A percentile compares a stretch with the other conserved stretches of the same genome.
Evolutionary conservation across 495 filamentous ascomycete genomes (phyloP).

Genomic region (Staphylotrichum longicolle): DNA sequence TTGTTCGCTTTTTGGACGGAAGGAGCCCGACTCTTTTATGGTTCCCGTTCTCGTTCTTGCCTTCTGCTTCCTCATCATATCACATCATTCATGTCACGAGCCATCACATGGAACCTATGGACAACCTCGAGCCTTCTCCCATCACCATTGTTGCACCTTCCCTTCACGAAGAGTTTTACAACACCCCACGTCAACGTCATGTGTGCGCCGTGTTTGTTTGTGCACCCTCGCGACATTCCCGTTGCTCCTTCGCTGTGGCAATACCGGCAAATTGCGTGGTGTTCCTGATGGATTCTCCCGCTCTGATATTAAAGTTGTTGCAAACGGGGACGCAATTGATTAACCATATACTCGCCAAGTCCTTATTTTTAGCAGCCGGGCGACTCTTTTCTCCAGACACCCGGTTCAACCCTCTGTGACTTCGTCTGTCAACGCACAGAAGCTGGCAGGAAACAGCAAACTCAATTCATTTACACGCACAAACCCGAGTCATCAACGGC

Average conservation of each 20-base stretch:
- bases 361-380: conserved; percentile 16
- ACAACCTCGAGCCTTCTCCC: too few relatives aligned
- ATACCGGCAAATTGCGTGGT: conserved; percentile 9
- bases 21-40: too few relatives aligned
- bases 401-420: not conserved
- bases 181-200: conserved; percentile 4
- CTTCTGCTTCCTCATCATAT: too few relatives aligned
- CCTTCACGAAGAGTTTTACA: conserved; percentile 13
- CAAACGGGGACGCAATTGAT: conserved; percentile 8
- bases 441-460: not conserved
- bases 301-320: conserved; percentile 5
- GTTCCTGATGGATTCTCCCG: conserved; percentile 8
- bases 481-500: not conserved
- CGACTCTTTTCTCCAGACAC: conserved; percentile 10
- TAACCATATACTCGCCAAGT: not conserved
- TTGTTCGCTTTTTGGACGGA: too few relatives aligned
- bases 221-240: conserved; percentile 10
- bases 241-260: not conserved
- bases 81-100: too few relatives aligned
- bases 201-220: conserved; percentile 9
- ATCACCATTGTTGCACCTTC: not conserved
- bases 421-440: not conserved
- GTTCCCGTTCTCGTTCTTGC: too few relatives aligned
- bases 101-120: too few relatives aligned
- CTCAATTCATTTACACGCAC: conserved; percentile 4